phyloP scores from a whole-genome alignment of 176 grass and related monocot species.

The Calamus simplicifolius region DNA sequence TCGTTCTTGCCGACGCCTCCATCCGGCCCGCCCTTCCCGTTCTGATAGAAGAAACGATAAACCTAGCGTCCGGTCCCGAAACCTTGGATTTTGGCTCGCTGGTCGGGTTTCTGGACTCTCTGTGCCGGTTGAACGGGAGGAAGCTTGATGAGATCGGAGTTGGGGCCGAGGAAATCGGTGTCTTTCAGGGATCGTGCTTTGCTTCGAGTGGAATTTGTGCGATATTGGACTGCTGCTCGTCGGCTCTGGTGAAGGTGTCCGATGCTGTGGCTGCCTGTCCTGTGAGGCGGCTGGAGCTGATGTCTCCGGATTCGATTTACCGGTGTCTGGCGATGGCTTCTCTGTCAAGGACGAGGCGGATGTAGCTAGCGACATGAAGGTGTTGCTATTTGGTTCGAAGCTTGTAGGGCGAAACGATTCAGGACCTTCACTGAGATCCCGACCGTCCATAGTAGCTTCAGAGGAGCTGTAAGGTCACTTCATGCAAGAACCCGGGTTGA shows the following conservation, averaged over 20 bases:
- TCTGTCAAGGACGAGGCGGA: slow-evolving; percentile 76
- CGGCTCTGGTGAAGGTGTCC: slow-evolving; percentile 48
- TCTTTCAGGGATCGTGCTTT: slow-evolving; percentile 52
- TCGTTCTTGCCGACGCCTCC: slow-evolving; percentile 40
- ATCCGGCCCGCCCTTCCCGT: slow-evolving; percentile 29
- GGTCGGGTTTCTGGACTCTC: slow-evolving; percentile 25
- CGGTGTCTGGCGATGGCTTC: slow-evolving; percentile 64
- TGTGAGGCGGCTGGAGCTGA: slow-evolving; percentile 75
- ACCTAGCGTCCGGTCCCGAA: slow-evolving; percentile 30
- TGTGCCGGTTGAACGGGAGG: slow-evolving; percentile 20
- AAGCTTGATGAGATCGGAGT: slow-evolving; percentile 9
- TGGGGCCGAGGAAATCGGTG: slow-evolving; percentile 40
- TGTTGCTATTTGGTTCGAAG: slow-evolving; percentile 79
- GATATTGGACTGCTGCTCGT: slow-evolving; percentile 67
- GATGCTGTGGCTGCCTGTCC: slow-evolving; percentile 80
- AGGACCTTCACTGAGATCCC: slow-evolving; percentile 47
- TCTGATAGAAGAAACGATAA: slow-evolving; percentile 34
- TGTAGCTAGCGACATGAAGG: slow-evolving; percentile 67
- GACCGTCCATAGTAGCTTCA: slow-evolving; percentile 51
- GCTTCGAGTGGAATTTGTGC: slow-evolving; percentile 40
- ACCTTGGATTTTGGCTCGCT: slow-evolving; percentile 33
- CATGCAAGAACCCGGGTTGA: slow-evolving; percentile 64
- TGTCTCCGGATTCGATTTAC: slow-evolving; percentile 49
- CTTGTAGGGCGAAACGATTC: slow-evolving; percentile 32
- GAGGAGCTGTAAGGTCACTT: slow-evolving; percentile 58